Conservation (phyloP, 73 alveolate genomes). For the Halteria grandinella region DNA sequence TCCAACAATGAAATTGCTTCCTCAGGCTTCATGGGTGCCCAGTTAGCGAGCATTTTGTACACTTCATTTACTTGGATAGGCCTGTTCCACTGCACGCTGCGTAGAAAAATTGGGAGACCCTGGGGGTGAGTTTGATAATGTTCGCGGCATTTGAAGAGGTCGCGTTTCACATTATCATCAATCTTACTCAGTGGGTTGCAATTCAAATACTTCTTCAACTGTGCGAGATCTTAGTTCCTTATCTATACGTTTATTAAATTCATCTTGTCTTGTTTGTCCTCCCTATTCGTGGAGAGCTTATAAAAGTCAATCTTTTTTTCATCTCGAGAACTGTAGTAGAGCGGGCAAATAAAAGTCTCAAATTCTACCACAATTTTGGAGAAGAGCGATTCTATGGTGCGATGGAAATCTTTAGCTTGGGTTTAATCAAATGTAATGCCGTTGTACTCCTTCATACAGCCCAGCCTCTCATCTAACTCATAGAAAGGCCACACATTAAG, state of each 20-base stretch:
- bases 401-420: slow-evolving; percentile 13
- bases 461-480: slow-evolving; percentile 66
- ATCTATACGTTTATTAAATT: slow-evolving; percentile 41
- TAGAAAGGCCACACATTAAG: slow-evolving; percentile 74
- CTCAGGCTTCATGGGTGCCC: slow-evolving; percentile 92
- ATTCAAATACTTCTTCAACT: slow-evolving; percentile 56
- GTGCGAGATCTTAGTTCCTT: slow-evolving; percentile 59
- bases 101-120: slow-evolving; percentile 82
- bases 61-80: slow-evolving; percentile 84
- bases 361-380: slow-evolving; percentile 43
- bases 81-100: slow-evolving; percentile 86
- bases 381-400: slow-evolving; percentile 43
- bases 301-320: slow-evolving; percentile 50
- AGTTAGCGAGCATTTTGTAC: slow-evolving; percentile 74
- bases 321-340: slow-evolving; percentile 63
- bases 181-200: slow-evolving; percentile 63
- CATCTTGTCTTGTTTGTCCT: slow-evolving; percentile 60
- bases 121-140: slow-evolving; percentile 84
- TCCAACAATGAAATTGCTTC: slow-evolving; percentile 93
- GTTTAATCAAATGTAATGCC: slow-evolving; percentile 49
- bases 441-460: slow-evolving; percentile 74
- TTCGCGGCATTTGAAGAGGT: slow-evolving; percentile 87
- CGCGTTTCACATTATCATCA: slow-evolving; percentile 52
- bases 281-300: slow-evolving; percentile 48
- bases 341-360: slow-evolving; percentile 61